These are phyloP conservation scores for Petunia hybrid DNA, from an alignment of 305 asterid genomes.

Conservation along the genomic window DNA sequence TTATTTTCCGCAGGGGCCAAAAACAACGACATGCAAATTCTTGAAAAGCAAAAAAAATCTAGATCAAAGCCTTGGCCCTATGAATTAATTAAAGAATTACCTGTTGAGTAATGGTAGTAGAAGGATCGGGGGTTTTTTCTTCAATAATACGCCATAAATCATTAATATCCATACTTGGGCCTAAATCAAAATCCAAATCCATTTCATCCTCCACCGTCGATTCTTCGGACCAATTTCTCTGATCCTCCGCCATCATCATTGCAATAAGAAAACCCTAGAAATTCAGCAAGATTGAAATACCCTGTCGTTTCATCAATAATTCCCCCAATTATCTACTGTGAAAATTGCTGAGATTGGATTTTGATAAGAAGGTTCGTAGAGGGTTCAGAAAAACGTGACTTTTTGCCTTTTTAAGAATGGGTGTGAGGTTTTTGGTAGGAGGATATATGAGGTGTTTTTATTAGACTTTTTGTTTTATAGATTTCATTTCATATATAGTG, in stretches of 20 bases:
- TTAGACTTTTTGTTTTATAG: background rate
- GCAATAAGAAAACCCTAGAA: background rate
- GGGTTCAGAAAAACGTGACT: background rate
- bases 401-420: background rate
- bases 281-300: background rate
- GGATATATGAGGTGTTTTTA: background rate
- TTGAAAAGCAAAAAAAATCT: no score
- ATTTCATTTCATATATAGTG: no score
- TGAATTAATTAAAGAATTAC: background rate
- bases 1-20: no score
- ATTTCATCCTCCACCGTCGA: background rate
- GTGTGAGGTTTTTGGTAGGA: background rate
- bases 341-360: background rate
- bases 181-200: conserved; percentile 16
- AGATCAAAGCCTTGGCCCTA: no score
- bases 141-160: conserved; percentile 11
- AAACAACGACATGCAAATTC: no score
- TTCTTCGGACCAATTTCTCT: background rate
- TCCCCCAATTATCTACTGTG: background rate
- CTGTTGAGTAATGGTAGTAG: background rate
- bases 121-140: conserved; percentile 1
- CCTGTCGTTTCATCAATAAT: background rate
- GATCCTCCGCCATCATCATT: background rate
- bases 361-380: background rate
- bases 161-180: conserved; percentile 28